Base-by-base conservation (phyloP, 331 rosid species). In the Phaseolus coccineus region DNA sequence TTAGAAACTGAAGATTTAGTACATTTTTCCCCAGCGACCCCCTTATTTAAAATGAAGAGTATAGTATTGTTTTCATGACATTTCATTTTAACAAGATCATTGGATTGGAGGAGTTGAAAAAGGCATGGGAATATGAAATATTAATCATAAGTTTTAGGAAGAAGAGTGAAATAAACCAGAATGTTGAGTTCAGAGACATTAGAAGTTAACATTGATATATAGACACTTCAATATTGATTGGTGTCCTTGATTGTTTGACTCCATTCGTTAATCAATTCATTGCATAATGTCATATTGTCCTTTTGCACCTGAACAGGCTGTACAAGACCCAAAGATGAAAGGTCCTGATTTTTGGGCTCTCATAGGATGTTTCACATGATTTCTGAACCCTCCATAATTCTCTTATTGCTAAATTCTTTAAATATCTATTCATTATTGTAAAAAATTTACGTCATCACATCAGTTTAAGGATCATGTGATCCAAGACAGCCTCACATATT, bases 281-380 rank as follows among this genome's bases (percentile, higher is more conserved):
- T 13, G 33, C 35, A 35, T 11, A n/a, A 72, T 33, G 22, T 35
- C 39, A 72, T 53, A 72, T 35, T 47, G 42, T 69, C 56, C 14
- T 25, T 69, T 27, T 69, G 42, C 39, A 69, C 42, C 19, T 69
- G 58, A 47, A 40, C 48, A 65, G 31, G 31, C 71, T 65, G 30
- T 37, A 2, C 40, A 69, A 6, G 39, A 69, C 74, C 74, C n/a
- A 71, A 51, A 51, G 33, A 31, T 71, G 48, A 51, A 50, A 50
- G 59, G 16, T 40, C 61, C 11, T 15, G 44, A 15, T 30, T 10
- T 7, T 16, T 71, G 75, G 42, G 40, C 42, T 61, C 22, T 61
- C 31, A 11, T 27, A 13, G 40, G 39, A 59, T 27, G 37, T 57
- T 57, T 58, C 65, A 11, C 12, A 30, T 25, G 66, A 59, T 39